Evolutionary conservation across 768 basidiomycete species (phyloP).

Genomic region (Kwoniella heveanensis): DNA sequence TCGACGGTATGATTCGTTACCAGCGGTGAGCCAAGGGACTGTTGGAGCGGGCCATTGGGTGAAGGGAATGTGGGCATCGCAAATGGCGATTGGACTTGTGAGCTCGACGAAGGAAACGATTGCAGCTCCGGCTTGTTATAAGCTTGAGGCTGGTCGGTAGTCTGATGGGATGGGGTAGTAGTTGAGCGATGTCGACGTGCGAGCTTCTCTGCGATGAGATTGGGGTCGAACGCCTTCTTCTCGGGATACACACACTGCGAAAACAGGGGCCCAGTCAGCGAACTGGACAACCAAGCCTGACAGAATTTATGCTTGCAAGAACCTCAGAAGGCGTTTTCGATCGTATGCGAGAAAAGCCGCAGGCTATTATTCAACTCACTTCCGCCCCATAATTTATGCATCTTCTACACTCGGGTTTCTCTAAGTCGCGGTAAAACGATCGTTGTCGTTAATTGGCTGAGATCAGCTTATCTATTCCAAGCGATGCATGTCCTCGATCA

Average conservation of each 20-base stretch:
- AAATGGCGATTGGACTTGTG: neutral
- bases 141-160: neutral
- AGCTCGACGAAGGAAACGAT: neutral
- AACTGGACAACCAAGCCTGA: too few species aligned
- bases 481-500: neutral
- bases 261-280: neutral
- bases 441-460: neutral
- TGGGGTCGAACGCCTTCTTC: conserved; percentile 32
- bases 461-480: neutral
- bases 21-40: neutral
- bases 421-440: too few species aligned
- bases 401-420: conserved; percentile 23
- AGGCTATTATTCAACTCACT: conserved; percentile 18
- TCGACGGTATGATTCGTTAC: too few species aligned
- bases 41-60: neutral
- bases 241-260: conserved; percentile 32
- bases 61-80: neutral
- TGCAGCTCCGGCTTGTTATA: neutral
- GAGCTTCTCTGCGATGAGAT: conserved; percentile 19
- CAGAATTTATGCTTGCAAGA: too few species aligned
- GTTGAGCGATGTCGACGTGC: conserved; percentile 16
- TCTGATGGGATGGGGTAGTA: neutral
- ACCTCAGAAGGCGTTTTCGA: too few species aligned
- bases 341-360: too few species aligned
- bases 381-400: conserved; percentile 24